Evolutionary conservation across 768 basidiomycete genomes (phyloP).

Genomic region (Hemileccinum impolitum): DNA sequence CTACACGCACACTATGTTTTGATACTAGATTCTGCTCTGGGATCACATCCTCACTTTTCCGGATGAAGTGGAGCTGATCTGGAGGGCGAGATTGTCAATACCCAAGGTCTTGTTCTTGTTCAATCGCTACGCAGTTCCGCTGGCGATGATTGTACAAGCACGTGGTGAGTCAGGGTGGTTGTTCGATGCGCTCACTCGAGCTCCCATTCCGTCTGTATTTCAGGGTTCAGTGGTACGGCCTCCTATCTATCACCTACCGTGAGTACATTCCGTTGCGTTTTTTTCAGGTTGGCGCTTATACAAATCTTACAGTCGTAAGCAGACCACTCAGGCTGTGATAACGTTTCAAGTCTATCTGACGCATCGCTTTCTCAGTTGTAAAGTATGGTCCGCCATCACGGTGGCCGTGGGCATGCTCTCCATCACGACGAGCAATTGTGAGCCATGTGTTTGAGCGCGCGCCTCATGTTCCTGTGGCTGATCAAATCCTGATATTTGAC

Average conservation of each 20-base stretch:
- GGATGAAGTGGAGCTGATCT: slow-evolving; percentile 33
- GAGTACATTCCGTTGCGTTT: neutral
- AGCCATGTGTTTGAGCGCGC: neutral
- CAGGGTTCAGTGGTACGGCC: slow-evolving; percentile 23
- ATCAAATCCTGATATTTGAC: neutral
- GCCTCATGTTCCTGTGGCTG: neutral
- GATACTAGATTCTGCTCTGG: slow-evolving; percentile 31
- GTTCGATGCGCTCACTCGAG: neutral
- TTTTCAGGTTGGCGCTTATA: neutral
- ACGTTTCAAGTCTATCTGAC: neutral
- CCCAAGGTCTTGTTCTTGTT: slow-evolving; percentile 34
- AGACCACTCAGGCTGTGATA: neutral
- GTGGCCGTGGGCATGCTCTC: slow-evolving; percentile 36
- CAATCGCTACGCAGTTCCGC: slow-evolving; percentile 33
- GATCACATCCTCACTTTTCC: slow-evolving; percentile 33
- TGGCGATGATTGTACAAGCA: slow-evolving; percentile 27
- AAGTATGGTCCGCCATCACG: slow-evolving; percentile 14
- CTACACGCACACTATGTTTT: neutral
- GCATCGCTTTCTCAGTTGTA: slow-evolving; percentile 17
- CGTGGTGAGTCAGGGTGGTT: slow-evolving; percentile 23
- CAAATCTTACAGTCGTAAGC: slow-evolving; percentile 17
- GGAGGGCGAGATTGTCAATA: slow-evolving; percentile 25
- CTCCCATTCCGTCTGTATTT: neutral
- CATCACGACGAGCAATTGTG: slow-evolving; percentile 36
- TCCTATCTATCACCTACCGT: slow-evolving; percentile 13